A percentile compares a stretch with the other conserved stretches of the same genome.
These are phyloP conservation scores for Knufia petricola DNA, from an alignment of 2,329 filamentous ascomycete species.

Conservation along the genomic window DNA sequence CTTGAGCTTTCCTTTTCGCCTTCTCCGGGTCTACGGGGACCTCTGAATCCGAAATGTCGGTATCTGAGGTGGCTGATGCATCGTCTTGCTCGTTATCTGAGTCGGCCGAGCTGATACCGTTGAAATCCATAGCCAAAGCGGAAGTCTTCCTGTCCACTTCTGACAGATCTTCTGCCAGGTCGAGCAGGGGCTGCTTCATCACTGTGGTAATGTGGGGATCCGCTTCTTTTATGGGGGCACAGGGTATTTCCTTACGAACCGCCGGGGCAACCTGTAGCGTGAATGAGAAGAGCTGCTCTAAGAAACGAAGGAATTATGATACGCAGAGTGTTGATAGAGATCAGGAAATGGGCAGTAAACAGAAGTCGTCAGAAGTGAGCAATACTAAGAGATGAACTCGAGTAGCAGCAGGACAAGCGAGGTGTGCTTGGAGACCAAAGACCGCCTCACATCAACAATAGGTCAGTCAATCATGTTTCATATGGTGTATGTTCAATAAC, in stretches of 20 bases:
- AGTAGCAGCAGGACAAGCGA: no score
- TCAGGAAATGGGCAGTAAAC: no score
- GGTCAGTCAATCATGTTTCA: background rate
- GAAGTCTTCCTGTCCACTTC: background rate
- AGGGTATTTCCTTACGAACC: no score
- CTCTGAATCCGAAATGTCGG: background rate
- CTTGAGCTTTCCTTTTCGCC: constrained; percentile 11
- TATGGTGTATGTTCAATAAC: background rate
- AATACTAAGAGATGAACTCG: no score
- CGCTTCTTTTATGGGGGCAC: no score
- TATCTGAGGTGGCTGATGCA: background rate
- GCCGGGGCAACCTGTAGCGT: background rate
- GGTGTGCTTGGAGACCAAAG: background rate
- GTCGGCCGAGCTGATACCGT: background rate
- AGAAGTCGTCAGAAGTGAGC: background rate
- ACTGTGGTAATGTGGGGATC: background rate
- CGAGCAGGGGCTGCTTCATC: background rate
- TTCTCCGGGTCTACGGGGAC: background rate
- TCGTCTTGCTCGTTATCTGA: constrained; percentile 1
- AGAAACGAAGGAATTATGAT: background rate
- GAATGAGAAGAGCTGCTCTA: background rate
- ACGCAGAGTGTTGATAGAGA: no score
- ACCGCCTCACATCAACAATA: background rate
- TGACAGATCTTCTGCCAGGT: background rate
- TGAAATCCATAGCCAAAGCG: background rate